A percentile compares a stretch with the other conserved stretches of the same genome.
These are phyloP conservation scores for Papiliotrema flavescens DNA, from an alignment of 1,284 basidiomycete species.

Conservation along the genomic window DNA sequence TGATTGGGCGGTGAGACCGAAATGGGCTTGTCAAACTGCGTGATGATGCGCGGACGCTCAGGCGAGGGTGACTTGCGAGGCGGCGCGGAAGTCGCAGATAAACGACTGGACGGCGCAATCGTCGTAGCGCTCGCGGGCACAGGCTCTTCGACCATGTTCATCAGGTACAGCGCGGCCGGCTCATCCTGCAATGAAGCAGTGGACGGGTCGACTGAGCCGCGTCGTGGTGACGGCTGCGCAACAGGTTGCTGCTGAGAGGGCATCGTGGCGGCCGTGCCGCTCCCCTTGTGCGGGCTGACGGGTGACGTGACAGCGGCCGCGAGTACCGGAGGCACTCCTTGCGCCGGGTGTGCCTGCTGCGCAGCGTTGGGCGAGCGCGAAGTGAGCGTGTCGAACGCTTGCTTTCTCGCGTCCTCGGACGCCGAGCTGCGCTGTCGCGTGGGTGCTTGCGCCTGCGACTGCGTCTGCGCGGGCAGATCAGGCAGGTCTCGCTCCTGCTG, in stretches of 20 bases:
- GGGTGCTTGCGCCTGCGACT: not conserved
- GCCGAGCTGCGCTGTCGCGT: not conserved
- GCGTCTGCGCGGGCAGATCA: not conserved
- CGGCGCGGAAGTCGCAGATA: not conserved
- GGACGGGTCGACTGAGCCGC: slow-evolving; percentile 20
- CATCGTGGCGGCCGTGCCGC: no score
- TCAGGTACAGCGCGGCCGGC: slow-evolving; percentile 43
- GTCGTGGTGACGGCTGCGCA: slow-evolving; percentile 26
- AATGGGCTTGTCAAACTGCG: slow-evolving; percentile 9
- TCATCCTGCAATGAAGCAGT: slow-evolving; percentile 28
- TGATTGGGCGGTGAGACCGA: no score
- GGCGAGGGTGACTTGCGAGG: slow-evolving; percentile 2
- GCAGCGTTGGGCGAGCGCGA: no score
- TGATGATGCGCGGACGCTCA: slow-evolving; percentile 18
- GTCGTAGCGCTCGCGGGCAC: not conserved
- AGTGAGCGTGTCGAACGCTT: no score
- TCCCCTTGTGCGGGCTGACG: no score
- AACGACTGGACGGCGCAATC: not conserved
- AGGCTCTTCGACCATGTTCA: slow-evolving; percentile 46
- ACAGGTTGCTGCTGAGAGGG: slow-evolving; percentile 10
- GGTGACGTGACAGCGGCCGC: no score
- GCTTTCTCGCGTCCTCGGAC: no score
- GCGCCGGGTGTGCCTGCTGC: no score
- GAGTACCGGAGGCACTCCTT: no score
- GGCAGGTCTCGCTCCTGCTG: not conserved